phyloP scores from a whole-genome alignment of 1,284 basidiomycete species.

The Trametes versicolor region DNA sequence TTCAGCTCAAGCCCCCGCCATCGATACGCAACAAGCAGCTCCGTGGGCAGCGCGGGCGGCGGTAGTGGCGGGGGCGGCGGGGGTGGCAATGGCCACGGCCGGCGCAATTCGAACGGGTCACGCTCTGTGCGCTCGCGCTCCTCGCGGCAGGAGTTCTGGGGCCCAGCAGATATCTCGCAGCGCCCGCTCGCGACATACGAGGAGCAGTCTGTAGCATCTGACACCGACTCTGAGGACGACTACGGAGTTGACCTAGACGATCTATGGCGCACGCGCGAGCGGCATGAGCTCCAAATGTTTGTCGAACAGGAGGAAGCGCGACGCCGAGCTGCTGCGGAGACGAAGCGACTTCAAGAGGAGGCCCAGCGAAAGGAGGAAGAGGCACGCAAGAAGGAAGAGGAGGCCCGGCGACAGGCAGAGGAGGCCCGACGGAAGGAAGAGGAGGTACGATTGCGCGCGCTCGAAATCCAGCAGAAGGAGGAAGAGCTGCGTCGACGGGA shows the following conservation, averaged over 20 bases:
- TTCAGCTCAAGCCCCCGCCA: conserved; percentile 24
- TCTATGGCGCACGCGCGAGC: conserved; percentile 30
- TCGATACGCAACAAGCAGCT: conserved; percentile 20
- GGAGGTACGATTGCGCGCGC: conserved; percentile 37
- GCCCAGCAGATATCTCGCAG: conserved; percentile 26
- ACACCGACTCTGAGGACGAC: conserved; percentile 42
- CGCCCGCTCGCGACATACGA: conserved; percentile 40
- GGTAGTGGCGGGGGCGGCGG: background rate
- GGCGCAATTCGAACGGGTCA: conserved; percentile 40
- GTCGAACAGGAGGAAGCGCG: conserved; percentile 25
- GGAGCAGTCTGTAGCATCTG: conserved; percentile 48
- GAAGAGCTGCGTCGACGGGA: conserved; percentile 40
- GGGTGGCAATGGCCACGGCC: conserved; percentile 11
- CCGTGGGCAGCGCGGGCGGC: conserved; percentile 17
- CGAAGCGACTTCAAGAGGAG: conserved; percentile 40
- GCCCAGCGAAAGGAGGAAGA: conserved; percentile 42
- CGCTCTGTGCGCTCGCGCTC: conserved; percentile 42
- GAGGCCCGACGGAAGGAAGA: conserved; percentile 42
- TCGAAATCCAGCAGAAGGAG: conserved; percentile 36
- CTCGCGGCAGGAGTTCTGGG: conserved; percentile 37
- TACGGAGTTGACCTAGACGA: conserved; percentile 46
- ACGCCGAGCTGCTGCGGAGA: conserved; percentile 40
- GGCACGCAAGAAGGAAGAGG: conserved; percentile 41
- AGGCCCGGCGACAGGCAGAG: conserved; percentile 43
- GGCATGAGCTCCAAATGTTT: conserved; percentile 28